Evolutionary conservation across 2,329 filamentous ascomycete genomes (phyloP), one percentile per base, ranked within the genome.

Genomic region (Pseudocercospora macadamiae): DNA sequence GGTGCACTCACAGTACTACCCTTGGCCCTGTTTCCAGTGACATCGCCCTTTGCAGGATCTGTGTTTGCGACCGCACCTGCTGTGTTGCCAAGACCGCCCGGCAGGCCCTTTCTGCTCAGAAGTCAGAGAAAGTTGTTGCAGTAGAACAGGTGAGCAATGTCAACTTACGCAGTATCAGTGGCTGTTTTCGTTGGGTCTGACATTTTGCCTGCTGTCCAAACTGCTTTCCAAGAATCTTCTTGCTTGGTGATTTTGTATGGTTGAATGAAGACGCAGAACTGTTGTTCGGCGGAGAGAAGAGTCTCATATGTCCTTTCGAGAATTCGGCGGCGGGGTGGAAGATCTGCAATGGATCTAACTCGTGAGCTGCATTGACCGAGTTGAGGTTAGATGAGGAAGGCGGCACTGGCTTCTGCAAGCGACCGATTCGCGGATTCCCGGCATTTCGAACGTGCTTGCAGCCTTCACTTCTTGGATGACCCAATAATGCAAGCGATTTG

Each of bases 1-100:
- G 10, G 14, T 18, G n/a, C 12, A 25, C 55, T 54, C 16, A 58
- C 55, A n/a, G 51, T 47, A 9, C 32, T 45, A 12, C 54, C 51
- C 21, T 59, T 32, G 19, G 54, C 51, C 28, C 48, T 51, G 32
- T 25, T 16, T 19, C 48, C 48, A 14, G 18, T 16, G 10, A 51
- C 48, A 51, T 51, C 57, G 8, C 52, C 57, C 16, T 55, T 21
- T 5, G 57, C 57, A n/a, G 52, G 44, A 26, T 60, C 57, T 26
- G 30, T 37, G 6, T 47, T 53, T 14, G 57, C 21, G 8, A 60
- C 10, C n/a, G 53, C 36, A n/a, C 53, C 52, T 14, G 55, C 55
- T 4, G 45, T n/a, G n/a, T n/a, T 45, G 14, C 49, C 42, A 47
- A 23, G 14, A 47, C 42, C 42, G 3, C 42, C 42, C 16, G 42